Percentiles rank a stretch among this genome's conserved stretches.
Conservation (phyloP, 75 land plant species). For the Pinus albicaulis region DNA sequence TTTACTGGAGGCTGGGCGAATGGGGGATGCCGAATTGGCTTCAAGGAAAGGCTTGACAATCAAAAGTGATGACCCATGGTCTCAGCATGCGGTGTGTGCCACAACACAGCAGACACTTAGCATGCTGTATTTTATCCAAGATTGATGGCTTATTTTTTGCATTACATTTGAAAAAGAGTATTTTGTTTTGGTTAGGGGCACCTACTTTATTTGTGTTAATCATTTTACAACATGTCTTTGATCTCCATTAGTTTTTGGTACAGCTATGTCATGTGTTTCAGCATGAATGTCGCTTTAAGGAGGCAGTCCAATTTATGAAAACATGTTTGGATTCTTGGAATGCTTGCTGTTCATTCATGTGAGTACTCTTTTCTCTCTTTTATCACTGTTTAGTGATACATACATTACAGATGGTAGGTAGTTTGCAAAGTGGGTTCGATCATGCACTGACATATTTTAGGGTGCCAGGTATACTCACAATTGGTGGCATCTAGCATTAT, state of each 20-base stretch:
- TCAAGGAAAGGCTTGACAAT: slow-evolving; percentile 72
- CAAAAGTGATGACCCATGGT: slow-evolving; percentile 72
- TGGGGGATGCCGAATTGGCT: slow-evolving; percentile 82
- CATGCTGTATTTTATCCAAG: not conserved
- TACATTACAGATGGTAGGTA: not conserved
- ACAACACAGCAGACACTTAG: not conserved
- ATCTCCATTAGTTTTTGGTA: slow-evolving; percentile 16
- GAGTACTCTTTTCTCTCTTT: not conserved
- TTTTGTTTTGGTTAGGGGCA: not conserved
- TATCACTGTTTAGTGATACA: not conserved
- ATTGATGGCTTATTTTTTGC: not conserved
- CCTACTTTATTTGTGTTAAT: not conserved
- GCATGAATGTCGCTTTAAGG: slow-evolving; percentile 69
- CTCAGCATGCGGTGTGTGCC: slow-evolving; percentile 84
- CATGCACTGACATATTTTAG: not conserved
- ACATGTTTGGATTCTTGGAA: slow-evolving; percentile 66
- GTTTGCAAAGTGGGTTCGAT: slow-evolving; percentile 8
- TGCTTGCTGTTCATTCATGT: slow-evolving; percentile 82
- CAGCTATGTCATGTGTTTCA: slow-evolving; percentile 95
- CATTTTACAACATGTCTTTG: not conserved
- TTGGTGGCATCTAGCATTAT: slow-evolving; percentile 99
- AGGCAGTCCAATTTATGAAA: slow-evolving; percentile 86
- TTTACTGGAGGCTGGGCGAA: slow-evolving; percentile 74
- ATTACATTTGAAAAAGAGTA: not conserved
- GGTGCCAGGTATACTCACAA: slow-evolving; percentile 80